Evolutionary conservation across 129 eudicot species (phyloP), one percentile per base, ranked within the genome.

Genomic region (Gnaphalium uliginosum): DNA sequence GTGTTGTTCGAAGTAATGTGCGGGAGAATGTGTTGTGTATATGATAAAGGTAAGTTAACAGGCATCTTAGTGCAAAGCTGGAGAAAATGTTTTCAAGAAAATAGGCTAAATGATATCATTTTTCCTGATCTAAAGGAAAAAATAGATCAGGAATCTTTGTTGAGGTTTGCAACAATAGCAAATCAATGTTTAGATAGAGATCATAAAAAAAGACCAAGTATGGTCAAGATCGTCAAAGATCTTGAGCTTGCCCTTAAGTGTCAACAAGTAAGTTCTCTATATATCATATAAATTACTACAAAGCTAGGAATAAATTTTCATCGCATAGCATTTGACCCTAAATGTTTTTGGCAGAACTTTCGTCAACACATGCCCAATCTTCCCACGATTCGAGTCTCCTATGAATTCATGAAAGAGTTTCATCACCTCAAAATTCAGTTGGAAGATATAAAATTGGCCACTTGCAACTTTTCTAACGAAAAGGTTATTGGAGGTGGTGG

Each of bases 1-100:
- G 78, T 74, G 15, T 43, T 74, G 46, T 62, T 74, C 1, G 78
- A 74, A 62, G 71, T 74, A 26, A 61, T 74, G 71, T 75, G 65
- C 1, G 48, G 79, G 22, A 75, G 64, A 30, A 29, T 65, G 22
- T 75, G 72, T 9, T 65, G 4, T 14, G 35, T 46, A 13, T 50
- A 10, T 21, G 62, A 66, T 50, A 30, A 64, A 18, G 72, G 0
- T 33, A 14, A 22, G 18, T 2, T 46, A 22, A 33, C 2, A 57
- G 4, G 10, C 13, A 64, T 64, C 6, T 75, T 75, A 65, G 72
- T 75, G 17, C 9, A 53, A 0, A 27, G 5, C 1, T 75, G 79
- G 71, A 50, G 23, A 63, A 43, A n/a, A 14, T 53, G 60, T 27
- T 75, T 19, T 4, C 4, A 13, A 11, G 79, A 75, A 50, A 46